phyloP scores from a whole-genome alignment of 345 rosid species.

The Theobroma cacao region DNA sequence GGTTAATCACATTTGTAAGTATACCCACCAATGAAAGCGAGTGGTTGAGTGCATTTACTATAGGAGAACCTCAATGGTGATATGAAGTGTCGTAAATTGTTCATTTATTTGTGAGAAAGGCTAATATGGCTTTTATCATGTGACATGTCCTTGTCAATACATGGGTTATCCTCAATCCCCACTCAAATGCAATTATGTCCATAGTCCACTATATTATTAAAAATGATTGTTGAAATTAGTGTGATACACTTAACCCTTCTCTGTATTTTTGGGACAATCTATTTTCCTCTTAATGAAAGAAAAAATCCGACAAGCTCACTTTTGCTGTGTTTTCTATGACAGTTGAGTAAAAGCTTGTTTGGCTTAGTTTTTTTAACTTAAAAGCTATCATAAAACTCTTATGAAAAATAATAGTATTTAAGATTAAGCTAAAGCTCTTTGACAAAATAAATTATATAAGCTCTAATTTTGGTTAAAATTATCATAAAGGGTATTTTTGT shows the following conservation, averaged over 20 bases:
- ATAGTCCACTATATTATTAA: constrained; percentile 8
- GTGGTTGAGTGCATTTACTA: not conserved
- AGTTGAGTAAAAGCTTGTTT: too few relatives aligned
- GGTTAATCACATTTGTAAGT: not conserved
- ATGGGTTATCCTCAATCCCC: constrained; percentile 3
- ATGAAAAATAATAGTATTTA: too few relatives aligned
- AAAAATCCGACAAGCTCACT: too few relatives aligned
- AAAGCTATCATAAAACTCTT: too few relatives aligned
- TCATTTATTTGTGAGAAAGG: constrained; percentile 8
- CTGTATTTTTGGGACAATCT: not conserved
- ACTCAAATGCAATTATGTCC: not conserved
- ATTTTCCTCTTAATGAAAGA: too few relatives aligned
- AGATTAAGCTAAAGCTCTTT: too few relatives aligned
- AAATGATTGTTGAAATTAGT: constrained; percentile 1
- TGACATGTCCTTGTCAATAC: constrained; percentile 16
- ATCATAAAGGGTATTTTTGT: too few relatives aligned
- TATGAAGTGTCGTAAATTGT: not conserved
- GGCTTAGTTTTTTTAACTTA: too few relatives aligned
- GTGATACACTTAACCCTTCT: not conserved
- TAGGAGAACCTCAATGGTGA: not conserved
- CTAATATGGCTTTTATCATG: not conserved
- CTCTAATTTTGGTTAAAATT: too few relatives aligned
- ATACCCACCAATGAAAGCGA: not conserved
- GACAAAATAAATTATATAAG: too few relatives aligned
- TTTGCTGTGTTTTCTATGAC: too few relatives aligned